A percentile compares a stretch with the other conserved stretches of the same genome.
phyloP scores from a whole-genome alignment of 495 filamentous ascomycete genomes.

The Corynascus novoguineensis region DNA sequence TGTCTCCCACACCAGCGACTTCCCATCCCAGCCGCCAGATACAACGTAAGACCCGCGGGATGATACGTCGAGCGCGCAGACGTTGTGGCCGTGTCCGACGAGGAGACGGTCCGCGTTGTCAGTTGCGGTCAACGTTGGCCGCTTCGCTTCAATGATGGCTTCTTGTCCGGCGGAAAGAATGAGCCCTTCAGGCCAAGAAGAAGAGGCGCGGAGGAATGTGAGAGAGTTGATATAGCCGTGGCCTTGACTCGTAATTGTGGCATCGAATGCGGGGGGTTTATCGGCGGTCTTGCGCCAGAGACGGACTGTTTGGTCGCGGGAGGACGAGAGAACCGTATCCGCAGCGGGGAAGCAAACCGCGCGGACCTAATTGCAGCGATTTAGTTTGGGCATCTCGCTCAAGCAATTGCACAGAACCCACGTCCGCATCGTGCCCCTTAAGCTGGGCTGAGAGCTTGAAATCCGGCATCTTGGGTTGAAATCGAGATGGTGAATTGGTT shows the following conservation, averaged over 20 bases:
- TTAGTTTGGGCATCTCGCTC: slow-evolving; percentile 15
- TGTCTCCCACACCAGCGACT: slow-evolving; percentile 70
- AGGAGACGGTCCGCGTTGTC: slow-evolving; percentile 82
- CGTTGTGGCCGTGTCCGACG: slow-evolving; percentile 77
- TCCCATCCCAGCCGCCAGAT: slow-evolving; percentile 93
- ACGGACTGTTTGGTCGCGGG: slow-evolving; percentile 84
- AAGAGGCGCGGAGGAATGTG: slow-evolving; percentile 67
- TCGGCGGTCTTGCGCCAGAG: slow-evolving; percentile 63
- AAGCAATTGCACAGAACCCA: slow-evolving; percentile 41
- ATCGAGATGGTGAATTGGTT: not conserved
- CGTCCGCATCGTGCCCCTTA: slow-evolving; percentile 76
- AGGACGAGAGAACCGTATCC: slow-evolving; percentile 72
- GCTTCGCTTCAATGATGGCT: slow-evolving; percentile 83
- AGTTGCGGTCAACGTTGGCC: slow-evolving; percentile 51
- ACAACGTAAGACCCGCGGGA: slow-evolving; percentile 66
- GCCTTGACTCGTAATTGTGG: slow-evolving; percentile 67
- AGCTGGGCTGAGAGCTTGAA: slow-evolving; percentile 83
- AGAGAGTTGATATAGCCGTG: slow-evolving; percentile 80
- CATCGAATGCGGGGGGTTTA: slow-evolving; percentile 67
- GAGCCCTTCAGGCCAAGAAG: slow-evolving; percentile 69
- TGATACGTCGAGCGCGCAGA: slow-evolving; percentile 78
- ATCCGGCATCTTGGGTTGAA: slow-evolving; percentile 36
- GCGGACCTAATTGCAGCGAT: slow-evolving; percentile 61
- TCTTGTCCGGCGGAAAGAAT: slow-evolving; percentile 85
- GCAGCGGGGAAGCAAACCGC: slow-evolving; percentile 73